A percentile compares a stretch with the other conserved stretches of the same genome.
Evolutionary conservation across 2,329 filamentous ascomycete species (phyloP).

Genomic region (Colletotrichum plurivorum): DNA sequence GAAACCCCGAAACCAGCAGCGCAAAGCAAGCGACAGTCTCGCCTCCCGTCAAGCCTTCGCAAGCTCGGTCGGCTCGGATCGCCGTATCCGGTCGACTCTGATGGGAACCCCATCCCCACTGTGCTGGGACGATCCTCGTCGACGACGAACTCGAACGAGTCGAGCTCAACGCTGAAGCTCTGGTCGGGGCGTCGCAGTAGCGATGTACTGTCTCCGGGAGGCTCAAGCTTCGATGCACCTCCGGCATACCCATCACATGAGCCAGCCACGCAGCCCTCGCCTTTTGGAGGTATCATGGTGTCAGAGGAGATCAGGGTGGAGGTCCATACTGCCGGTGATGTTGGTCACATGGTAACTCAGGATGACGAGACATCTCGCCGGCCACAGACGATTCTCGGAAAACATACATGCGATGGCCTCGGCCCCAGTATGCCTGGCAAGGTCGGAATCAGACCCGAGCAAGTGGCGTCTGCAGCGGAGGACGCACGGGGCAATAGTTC

Average conservation of each 20-base stretch:
- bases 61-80: slow-evolving; percentile 29
- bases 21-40: slow-evolving; percentile 32
- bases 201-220: slow-evolving; percentile 35
- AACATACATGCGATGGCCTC: slow-evolving; percentile 14
- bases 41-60: slow-evolving; percentile 16
- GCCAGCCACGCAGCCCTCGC: slow-evolving; percentile 33
- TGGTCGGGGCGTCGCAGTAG: slow-evolving; percentile 45
- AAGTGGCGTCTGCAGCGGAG: slow-evolving; percentile 5
- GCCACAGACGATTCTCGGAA: slow-evolving; percentile 23
- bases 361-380: slow-evolving; percentile 42
- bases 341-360: slow-evolving; percentile 18
- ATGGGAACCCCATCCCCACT: slow-evolving; percentile 48
- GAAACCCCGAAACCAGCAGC: slow-evolving; percentile 40
- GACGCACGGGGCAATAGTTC: slow-evolving; percentile 18
- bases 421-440: slow-evolving; percentile 37
- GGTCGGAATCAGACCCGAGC: background rate
- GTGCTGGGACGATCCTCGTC: slow-evolving; percentile 44
- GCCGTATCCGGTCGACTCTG: slow-evolving; percentile 45
- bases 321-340: slow-evolving; percentile 47
- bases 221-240: slow-evolving; percentile 35
- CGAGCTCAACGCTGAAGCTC: slow-evolving; percentile 51
- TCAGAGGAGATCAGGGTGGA: slow-evolving; percentile 74
- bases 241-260: slow-evolving; percentile 40
- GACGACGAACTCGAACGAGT: slow-evolving; percentile 46
- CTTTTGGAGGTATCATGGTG: slow-evolving; percentile 72